phyloP scores from a whole-genome alignment of 2,329 filamentous ascomycete species.

The Trichophyton equinum region DNA sequence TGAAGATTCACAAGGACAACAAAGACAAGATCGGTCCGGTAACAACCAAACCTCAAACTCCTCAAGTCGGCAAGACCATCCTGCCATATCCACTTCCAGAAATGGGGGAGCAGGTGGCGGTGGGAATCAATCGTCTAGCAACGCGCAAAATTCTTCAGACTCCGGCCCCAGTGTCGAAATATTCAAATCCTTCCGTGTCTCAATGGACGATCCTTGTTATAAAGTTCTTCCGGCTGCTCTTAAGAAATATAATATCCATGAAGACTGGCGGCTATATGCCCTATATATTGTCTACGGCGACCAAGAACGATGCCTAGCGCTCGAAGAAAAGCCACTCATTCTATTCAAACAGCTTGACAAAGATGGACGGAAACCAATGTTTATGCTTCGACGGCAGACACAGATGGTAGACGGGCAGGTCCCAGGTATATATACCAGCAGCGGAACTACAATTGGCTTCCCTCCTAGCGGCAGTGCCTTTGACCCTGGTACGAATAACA shows the following conservation, averaged over 20 bases:
- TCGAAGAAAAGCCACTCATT: slow-evolving; percentile 88
- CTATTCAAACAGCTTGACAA: slow-evolving; percentile 95
- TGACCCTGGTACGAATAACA: background rate
- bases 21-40: slow-evolving; percentile 22
- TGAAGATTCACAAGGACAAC: slow-evolving; percentile 25
- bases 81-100: slow-evolving; percentile 15
- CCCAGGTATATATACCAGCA: slow-evolving; percentile 15
- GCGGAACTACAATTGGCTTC: slow-evolving; percentile 6
- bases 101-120: slow-evolving; percentile 14
- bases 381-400: slow-evolving; percentile 73
- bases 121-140: slow-evolving; percentile 5
- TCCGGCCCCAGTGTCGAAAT: slow-evolving; percentile 60
- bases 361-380: slow-evolving; percentile 98
- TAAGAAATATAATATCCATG: slow-evolving; percentile 97
- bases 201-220: slow-evolving; percentile 95
- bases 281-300: slow-evolving; percentile 98
- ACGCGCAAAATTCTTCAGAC: slow-evolving; percentile 14
- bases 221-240: slow-evolving; percentile 91
- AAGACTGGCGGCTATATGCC: slow-evolving; percentile 93
- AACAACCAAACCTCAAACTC: slow-evolving; percentile 19
- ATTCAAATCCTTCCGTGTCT: slow-evolving; percentile 96
- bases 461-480: slow-evolving; percentile 8
- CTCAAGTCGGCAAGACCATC: slow-evolving; percentile 22
- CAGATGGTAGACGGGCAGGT: slow-evolving; percentile 38
- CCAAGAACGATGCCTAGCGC: slow-evolving; percentile 80